These are phyloP conservation scores for Symbiodinium natans DNA, from an alignment of 73 alveolate species.

Conservation along the genomic window DNA sequence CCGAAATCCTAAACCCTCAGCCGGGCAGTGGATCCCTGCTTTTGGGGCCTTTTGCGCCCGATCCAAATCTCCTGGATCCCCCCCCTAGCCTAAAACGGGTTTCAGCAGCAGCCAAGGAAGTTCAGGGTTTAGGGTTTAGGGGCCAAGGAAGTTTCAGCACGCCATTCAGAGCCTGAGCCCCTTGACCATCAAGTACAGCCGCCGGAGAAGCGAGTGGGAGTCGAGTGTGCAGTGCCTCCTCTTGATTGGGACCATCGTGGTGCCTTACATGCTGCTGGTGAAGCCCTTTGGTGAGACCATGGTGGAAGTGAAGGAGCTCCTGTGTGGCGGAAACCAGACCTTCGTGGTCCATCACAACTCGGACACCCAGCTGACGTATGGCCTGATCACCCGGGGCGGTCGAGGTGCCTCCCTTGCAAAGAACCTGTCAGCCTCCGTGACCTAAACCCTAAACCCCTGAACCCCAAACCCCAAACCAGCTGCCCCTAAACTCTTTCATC, in stretches of 20 bases:
- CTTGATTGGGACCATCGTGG: not conserved
- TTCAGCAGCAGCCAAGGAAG: no score
- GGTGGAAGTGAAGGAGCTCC: not conserved
- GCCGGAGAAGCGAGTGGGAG: slow-evolving; percentile 41
- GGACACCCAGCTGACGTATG: not conserved
- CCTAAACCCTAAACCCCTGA: not conserved
- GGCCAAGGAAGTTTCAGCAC: slow-evolving; percentile 58
- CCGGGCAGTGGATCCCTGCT: no score
- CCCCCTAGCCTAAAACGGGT: no score
- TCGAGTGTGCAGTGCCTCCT: not conserved
- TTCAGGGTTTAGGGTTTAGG: slow-evolving; percentile 2
- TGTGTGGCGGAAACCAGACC: not conserved
- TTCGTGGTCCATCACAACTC: not conserved
- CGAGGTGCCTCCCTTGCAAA: not conserved
- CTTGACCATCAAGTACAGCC: slow-evolving; percentile 29
- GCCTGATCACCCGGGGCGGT: not conserved
- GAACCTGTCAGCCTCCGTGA: no score
- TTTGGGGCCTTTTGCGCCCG: no score
- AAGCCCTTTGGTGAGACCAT: not conserved
- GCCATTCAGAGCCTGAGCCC: slow-evolving; percentile 64
- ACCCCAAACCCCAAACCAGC: not conserved
- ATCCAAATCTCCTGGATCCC: no score
- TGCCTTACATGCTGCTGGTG: not conserved
- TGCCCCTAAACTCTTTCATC: not conserved
- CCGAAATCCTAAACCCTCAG: no score